Evolutionary conservation across 768 basidiomycete species (phyloP), one percentile per base, ranked within the genome.

Genomic region (Cyclocybe cylindracea): DNA sequence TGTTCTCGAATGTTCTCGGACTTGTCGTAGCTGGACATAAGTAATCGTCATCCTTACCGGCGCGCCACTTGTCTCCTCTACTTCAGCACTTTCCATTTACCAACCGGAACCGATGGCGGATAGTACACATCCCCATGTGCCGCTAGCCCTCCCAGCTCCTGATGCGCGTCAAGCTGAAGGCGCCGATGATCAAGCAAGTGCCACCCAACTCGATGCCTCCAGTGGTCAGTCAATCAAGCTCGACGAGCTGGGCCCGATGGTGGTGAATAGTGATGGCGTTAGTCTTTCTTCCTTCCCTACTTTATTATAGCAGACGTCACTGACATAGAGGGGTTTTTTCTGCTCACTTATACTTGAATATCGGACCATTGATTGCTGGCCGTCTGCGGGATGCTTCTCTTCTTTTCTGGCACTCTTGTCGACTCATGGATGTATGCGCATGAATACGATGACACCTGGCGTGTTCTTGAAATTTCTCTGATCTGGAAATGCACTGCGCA

Each of bases 231-330:
- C 72, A 2, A 66, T 84, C 44, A 82, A 76, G 62, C 66, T 86
- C 5, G 84, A 87, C 53, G 73, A 71, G 14, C 72, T 87, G 10
- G 85, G 85, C 1, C 86, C 86, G 1, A 77, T 87, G 73, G 82
- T 88, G 39, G 83, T 87, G 37, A 87, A 87, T 61, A 78, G 70
- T 38, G 79, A 88, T 68, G 85, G 85, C 46, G 84, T 86, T 62
- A 50, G 78, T 69, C 42, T 11, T 38, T 37, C 14, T 48, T 45
- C n/a, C 33, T 16, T 38, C 10, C 16, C 44, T 9, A 8, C 16
- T 5, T 29, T 29, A 31, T 41, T 36, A 44, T 40, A 32, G 11
- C 44, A 46, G 48, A 19, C 7, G 40, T 41, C 32, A 24, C 14
- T 18, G 34, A 34, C 32, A 10, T 24, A 14, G 24, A 39, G 6